A percentile compares a stretch with the other conserved stretches of the same genome.
phyloP scores from a whole-genome alignment of 257 asterid species.

The Solanum acaule region DNA sequence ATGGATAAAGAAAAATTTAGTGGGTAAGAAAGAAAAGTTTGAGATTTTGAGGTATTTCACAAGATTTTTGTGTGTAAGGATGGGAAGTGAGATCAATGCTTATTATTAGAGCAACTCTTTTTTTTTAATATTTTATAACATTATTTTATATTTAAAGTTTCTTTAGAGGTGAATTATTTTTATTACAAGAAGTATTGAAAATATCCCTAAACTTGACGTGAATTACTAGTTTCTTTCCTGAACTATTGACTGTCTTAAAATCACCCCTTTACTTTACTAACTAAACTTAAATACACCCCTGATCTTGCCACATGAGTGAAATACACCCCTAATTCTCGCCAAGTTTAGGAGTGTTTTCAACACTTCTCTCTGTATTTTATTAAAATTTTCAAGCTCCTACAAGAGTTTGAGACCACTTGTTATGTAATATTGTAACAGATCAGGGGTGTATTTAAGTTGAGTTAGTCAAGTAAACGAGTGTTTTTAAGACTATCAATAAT shows the following conservation, averaged over 20 bases:
- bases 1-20: not conserved
- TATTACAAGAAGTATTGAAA: no score
- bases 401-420: not conserved
- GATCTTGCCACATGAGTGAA: not conserved
- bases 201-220: not conserved
- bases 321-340: not conserved
- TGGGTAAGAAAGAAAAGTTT: not conserved
- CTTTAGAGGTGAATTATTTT: no score
- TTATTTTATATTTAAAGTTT: not conserved
- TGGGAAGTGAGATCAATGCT: no score
- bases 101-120: not conserved
- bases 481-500: no score
- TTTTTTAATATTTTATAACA: not conserved
- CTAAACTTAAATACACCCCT: no score
- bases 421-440: no score
- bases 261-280: not conserved
- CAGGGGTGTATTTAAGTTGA: no score
- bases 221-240: no score
- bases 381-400: not conserved
- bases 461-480: no score
- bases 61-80: not conserved
- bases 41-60: not conserved
- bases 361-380: not conserved
- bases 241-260: no score
- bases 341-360: not conserved